These are phyloP conservation scores for Russula sp. DNA, from an alignment of 768 basidiomycete species.

Conservation along the genomic window DNA sequence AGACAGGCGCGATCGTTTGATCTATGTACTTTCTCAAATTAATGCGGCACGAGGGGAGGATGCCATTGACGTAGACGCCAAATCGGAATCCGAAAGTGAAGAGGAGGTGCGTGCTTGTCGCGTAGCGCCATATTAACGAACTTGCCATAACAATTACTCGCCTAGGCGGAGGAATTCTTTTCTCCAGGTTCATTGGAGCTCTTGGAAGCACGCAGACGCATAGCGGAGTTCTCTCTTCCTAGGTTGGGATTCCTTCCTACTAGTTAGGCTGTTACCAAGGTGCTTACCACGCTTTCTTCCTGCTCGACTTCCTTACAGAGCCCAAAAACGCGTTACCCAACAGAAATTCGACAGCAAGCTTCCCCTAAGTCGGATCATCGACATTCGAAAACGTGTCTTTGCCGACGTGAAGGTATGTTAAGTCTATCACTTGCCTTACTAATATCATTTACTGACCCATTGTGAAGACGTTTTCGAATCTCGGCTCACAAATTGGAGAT, in stretches of 20 bases:
- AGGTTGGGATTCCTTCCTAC: constrained; percentile 73
- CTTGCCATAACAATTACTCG: constrained; percentile 1
- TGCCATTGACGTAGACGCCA: constrained; percentile 66
- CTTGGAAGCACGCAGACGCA: constrained; percentile 72
- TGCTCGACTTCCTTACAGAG: constrained; percentile 57
- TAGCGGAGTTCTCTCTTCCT: constrained; percentile 92
- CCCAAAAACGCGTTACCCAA: constrained; percentile 88
- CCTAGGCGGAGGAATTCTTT: constrained; percentile 91
- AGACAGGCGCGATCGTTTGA: constrained; percentile 92
- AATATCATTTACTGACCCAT: background rate
- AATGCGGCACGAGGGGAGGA: constrained; percentile 84
- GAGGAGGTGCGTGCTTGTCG: constrained; percentile 52
- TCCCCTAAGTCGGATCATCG: constrained; percentile 83
- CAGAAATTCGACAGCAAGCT: constrained; percentile 87
- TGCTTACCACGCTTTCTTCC: constrained; percentile 60
- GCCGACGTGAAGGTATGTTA: constrained; percentile 74
- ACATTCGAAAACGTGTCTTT: constrained; percentile 88
- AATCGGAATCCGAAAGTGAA: constrained; percentile 62
- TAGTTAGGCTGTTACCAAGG: constrained; percentile 49
- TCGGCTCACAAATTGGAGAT: constrained; percentile 97
- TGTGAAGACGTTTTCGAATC: constrained; percentile 74
- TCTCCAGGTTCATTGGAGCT: constrained; percentile 86
- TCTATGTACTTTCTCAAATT: constrained; percentile 91
- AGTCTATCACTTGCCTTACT: background rate
- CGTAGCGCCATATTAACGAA: background rate